Base-by-base conservation (phyloP, 441 rosid genomes). In the Hura crepitans region DNA sequence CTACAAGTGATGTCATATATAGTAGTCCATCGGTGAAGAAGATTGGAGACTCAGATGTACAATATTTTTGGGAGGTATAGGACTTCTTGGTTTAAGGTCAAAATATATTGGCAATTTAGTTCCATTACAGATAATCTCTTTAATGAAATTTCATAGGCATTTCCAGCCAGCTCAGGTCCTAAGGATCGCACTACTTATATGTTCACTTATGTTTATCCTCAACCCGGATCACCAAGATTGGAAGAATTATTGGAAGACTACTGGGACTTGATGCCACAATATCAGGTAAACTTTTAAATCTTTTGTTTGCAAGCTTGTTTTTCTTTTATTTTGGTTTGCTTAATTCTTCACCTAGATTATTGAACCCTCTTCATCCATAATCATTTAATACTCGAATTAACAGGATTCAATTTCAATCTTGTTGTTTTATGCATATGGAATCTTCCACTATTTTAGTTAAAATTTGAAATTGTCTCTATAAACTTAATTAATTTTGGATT, bases 111-210 rank as follows among this genome's bases (percentile, higher is more conserved):
- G 62, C 53, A 47, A 53, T 67, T 58, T 18, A 20, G 47, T 57
- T 68, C 27, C 60, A 58, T 75, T 64, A 37, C 51, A 57, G 20
- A 55, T 15, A 59, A 70, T 27, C 69, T 69, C 45, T 23, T 69
- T 64, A 68, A 55, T 55, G 66, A 75, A 53, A 57, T 53, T 72
- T 76, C 47, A 54, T 84, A 94, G 99, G 97, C 99, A 77, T 94
- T 92, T 86, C 97, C 99, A 10, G 89, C 97, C 69, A 97, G 99
- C 43, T 92, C 99, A 66, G 97, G 94, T 62, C 93, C 92, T 43
- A 35, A 76, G 46, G 97, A 94, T 81, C 94, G 97, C 37, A 94
- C 99, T 28, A 87, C 93, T 27, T 94, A 94, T 76, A 92, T 94
- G 99, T 92, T 94, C 85, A 87, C 99, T 47, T 92, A 94, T 72